These are phyloP conservation scores for Gossypium stocksii DNA, from an alignment of 345 rosid genomes.

Conservation along the genomic window DNA sequence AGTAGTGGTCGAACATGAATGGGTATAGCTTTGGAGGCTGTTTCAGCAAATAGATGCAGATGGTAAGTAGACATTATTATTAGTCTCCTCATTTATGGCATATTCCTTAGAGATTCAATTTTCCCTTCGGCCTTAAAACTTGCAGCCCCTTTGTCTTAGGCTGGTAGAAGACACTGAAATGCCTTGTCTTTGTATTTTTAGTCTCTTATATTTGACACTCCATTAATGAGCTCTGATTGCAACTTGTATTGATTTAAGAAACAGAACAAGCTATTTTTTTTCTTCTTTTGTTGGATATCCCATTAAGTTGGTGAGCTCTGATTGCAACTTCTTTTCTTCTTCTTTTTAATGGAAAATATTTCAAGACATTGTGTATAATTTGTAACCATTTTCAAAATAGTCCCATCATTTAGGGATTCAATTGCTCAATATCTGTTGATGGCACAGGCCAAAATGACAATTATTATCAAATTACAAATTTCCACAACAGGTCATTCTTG, in stretches of 20 bases:
- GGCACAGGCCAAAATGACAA: constrained; percentile 15
- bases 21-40: background rate
- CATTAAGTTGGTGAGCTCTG: constrained; percentile 9
- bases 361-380: background rate
- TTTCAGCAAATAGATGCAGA: constrained; percentile 13
- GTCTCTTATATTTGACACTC: constrained; percentile 21
- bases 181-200: constrained; percentile 3
- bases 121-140: constrained; percentile 13
- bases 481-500: background rate
- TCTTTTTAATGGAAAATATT: background rate
- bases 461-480: constrained; percentile 10
- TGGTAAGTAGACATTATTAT: constrained; percentile 9
- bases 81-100: background rate
- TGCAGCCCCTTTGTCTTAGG: constrained; percentile 16
- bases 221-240: constrained; percentile 14
- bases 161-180: background rate
- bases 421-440: background rate
- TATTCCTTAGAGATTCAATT: constrained; percentile 23
- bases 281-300: constrained; percentile 7
- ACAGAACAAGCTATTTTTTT: constrained; percentile 7
- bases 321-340: no score
- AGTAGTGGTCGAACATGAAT: constrained; percentile 5
- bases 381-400: background rate
- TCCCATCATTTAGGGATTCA: background rate
- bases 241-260: constrained; percentile 19